A percentile compares a stretch with the other conserved stretches of the same genome.
These are phyloP conservation scores for Bromus sterilis DNA, from an alignment of 176 grass and related monocot species.

Conservation along the genomic window DNA sequence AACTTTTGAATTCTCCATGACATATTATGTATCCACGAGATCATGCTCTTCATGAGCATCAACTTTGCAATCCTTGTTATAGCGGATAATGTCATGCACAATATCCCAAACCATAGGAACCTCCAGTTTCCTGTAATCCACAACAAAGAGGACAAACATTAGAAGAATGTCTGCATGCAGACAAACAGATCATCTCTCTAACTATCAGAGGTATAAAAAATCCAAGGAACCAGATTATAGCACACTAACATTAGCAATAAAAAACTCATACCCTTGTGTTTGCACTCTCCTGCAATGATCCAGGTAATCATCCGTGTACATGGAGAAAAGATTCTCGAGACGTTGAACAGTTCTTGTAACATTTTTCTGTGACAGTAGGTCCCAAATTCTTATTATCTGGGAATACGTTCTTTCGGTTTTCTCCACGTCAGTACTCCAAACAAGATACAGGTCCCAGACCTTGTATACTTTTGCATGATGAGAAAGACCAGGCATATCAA, in stretches of 20 bases:
- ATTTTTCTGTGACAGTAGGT: conserved; percentile 40
- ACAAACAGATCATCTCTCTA: background rate
- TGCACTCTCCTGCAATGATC: conserved; percentile 38
- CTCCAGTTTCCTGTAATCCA: conserved; percentile 51
- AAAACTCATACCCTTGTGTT: conserved; percentile 36
- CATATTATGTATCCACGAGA: background rate
- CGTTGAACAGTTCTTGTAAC: conserved; percentile 37
- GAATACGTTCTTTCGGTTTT: conserved; percentile 31
- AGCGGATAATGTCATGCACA: conserved; percentile 38
- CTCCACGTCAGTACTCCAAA: conserved; percentile 69
- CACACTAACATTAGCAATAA: background rate
- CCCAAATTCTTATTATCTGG: conserved; percentile 74
- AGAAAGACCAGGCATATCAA: conserved; percentile 8
- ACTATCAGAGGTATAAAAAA: background rate
- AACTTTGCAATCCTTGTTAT: conserved; percentile 22
- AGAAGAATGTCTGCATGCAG: background rate
- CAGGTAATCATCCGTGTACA: conserved; percentile 63
- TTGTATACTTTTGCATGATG: conserved; percentile 42
- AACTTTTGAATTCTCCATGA: conserved; percentile 69
- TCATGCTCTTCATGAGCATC: conserved; percentile 19
- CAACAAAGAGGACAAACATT: background rate
- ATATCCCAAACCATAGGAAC: conserved; percentile 57
- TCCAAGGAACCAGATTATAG: background rate
- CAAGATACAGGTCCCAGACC: conserved; percentile 40
- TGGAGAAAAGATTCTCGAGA: conserved; percentile 64